phyloP scores from a whole-genome alignment of 2,329 filamentous ascomycete genomes.

The Diaporthe ilicicola region DNA sequence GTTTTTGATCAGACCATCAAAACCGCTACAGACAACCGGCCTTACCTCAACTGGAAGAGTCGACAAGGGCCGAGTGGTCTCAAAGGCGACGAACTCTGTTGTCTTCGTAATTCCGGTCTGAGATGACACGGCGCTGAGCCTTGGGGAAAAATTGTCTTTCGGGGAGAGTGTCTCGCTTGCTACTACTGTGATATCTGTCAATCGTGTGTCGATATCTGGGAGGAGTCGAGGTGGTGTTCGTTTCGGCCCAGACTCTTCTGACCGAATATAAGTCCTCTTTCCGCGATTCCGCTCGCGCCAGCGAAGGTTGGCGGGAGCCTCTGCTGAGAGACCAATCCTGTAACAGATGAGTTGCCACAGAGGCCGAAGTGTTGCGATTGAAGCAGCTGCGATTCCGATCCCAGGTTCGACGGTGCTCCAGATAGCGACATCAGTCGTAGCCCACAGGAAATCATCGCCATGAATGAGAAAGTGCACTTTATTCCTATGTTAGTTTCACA shows the following conservation, averaged over 20 bases:
- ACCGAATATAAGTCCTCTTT: conserved; percentile 12
- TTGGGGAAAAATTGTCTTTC: background rate
- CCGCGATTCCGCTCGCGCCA: conserved; percentile 14
- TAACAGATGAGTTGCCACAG: conserved; percentile 20
- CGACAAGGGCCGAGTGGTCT: background rate
- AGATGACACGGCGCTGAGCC: background rate
- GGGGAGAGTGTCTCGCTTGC: background rate
- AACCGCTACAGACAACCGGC: too few relatives aligned
- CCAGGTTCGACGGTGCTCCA: conserved; percentile 25
- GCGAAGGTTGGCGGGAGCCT: background rate
- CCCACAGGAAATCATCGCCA: conserved; percentile 9
- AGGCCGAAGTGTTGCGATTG: conserved; percentile 16
- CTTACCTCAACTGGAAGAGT: background rate
- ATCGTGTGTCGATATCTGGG: background rate
- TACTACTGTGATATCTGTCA: background rate
- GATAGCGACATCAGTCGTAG: conserved; percentile 23
- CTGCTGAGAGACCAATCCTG: background rate
- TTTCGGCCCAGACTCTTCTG: background rate
- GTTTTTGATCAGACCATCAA: background rate
- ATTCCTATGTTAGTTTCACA: background rate
- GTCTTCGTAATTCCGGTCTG: background rate
- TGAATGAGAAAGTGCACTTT: conserved; percentile 17
- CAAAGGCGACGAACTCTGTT: conserved; percentile 4
- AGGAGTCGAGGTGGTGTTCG: background rate
- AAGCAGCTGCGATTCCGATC: conserved; percentile 18